phyloP scores from a whole-genome alignment of 2,329 filamentous ascomycete species.

The Acephala macrosclerotiorum region DNA sequence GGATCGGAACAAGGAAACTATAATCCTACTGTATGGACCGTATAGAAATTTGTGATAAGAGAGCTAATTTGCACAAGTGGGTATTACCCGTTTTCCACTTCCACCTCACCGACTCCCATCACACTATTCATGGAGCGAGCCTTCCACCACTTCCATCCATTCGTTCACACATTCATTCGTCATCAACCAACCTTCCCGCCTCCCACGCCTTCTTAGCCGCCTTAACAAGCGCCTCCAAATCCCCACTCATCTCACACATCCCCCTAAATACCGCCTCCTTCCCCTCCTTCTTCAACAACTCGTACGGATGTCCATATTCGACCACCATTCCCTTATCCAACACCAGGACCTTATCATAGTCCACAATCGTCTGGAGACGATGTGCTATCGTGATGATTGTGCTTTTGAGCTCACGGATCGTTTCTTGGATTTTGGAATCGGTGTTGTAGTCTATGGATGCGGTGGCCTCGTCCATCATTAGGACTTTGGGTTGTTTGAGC shows the following conservation, averaged over 20 bases:
- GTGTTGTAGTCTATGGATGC: conserved; percentile 97
- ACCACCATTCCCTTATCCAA: conserved; percentile 87
- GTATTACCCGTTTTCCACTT: conserved; percentile 1
- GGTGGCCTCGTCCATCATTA: conserved; percentile 99
- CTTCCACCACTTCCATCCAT: conserved; percentile 18
- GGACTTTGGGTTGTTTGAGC: conserved; percentile 86
- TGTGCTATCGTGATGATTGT: conserved; percentile 98
- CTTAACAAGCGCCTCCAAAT: conserved; percentile 62
- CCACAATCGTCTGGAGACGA: conserved; percentile 93
- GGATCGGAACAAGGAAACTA: not conserved
- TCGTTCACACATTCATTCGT: conserved; percentile 45
- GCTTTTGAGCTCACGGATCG: conserved; percentile 89
- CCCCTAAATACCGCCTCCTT: conserved; percentile 58
- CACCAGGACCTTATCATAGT: conserved; percentile 97
- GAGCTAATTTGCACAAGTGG: conserved; percentile 10
- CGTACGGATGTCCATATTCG: conserved; percentile 90
- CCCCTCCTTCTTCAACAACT: conserved; percentile 71
- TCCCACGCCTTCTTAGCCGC: conserved; percentile 59
- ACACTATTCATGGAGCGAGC: not conserved
- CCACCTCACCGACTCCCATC: too few relatives aligned
- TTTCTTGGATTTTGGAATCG: conserved; percentile 94
- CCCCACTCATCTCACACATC: conserved; percentile 75
- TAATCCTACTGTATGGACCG: not conserved
- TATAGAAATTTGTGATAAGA: not conserved
- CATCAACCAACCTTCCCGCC: conserved; percentile 49